Evolutionary conservation across 2,329 filamentous ascomycete genomes (phyloP), one percentile per base, ranked within the genome.

Genomic region (Colletotrichum neosansevieriae): DNA sequence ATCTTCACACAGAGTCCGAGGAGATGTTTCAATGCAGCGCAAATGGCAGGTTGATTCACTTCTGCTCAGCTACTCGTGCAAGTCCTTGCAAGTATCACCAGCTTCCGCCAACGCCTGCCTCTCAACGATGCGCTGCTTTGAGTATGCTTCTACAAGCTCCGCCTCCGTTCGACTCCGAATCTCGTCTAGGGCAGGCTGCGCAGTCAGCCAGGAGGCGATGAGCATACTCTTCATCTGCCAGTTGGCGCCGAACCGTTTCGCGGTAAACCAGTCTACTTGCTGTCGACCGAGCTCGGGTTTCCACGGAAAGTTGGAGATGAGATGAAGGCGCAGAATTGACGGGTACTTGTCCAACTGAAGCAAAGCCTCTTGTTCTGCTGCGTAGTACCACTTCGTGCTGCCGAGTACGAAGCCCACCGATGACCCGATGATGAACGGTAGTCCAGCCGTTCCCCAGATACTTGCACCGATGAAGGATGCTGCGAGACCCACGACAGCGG

Each of bases 251-350:
- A 72, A 73, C 6, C 68, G 51, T 24, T n/a, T 44, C 19, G 42
- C 51, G 6, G 58, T 71, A 9, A 64, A 72, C 69, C 71, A 73
- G 2, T 53, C 58, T 2, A 69, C 2, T 5, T 56, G 56, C 2
- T 62, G 56, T 9, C 59, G 56, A 12, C 64, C 36, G 13, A 72
- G 70, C 29, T 70, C 58, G 3, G 65, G 58, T 21, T 71, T 51
- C 68, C 72, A 73, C 6, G 73, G 73, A 32, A 73, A 74, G 13
- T 74, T 74, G 57, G 68, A 58, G 6, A 71, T 60, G 21, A 74
- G 54, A 44, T 73, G 73, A 11, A 73, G 67, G 3, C 72, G 63
- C 17, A 74, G 53, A 19, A 74, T 63, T 2, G 70, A 60, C 4
- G 73, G 73, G 34, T 74, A 70, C n/a, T 64, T 68, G 15, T 64